Base-by-base conservation (phyloP, 257 asterid species). In the Capsicum pubescens region DNA sequence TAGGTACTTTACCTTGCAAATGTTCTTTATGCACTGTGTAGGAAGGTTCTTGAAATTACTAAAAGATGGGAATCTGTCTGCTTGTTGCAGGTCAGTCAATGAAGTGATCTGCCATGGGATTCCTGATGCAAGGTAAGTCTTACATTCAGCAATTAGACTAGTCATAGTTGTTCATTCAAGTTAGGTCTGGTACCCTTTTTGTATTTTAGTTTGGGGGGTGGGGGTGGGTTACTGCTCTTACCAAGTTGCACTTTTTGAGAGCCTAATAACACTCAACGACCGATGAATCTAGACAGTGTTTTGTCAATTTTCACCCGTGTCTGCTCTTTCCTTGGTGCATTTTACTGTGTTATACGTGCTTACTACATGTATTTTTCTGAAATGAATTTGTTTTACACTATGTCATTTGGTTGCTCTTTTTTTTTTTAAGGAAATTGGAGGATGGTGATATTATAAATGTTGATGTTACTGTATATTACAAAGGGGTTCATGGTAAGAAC, bases 21-120 rank as follows among this genome's bases (percentile, higher is more conserved):
- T 83, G 56, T 87, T 80, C 76, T 67, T 13, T 58, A n/a, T 84
- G 85, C 57, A 80, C 66, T 60, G 56, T 59, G 69, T 58, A 11
- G 79, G 83, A 13, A 79, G 46, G 59, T 55, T 72, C 84, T 84
- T 50, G 60, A 83, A 76, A 85, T 87, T 77, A 58, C 80, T 84
- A 70, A 66, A 82, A 48, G 79, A 72, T 80, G 63, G 69, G 55
- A n/a, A 66, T 17, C 66, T 67, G 57, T 83, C 87, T 39, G 21
- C 80, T 58, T 59, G 85, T 91, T 78, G 66, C 94, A 97, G 99
- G 91, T 97, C 99, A 80, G 97, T 97, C 50, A 93, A 97, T 90
- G 99, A 97, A 91, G 95, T 95, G 46, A 97, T 97, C 86, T 95
- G 98, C 92, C 99, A 97, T 92, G 99, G 98, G 85, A 95, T 95